Percentiles rank a stretch among this genome's conserved stretches.
These are phyloP conservation scores for Mortierella hygrophila DNA, from an alignment of 192 early-diverging fungal genomes.

Conservation along the genomic window DNA sequence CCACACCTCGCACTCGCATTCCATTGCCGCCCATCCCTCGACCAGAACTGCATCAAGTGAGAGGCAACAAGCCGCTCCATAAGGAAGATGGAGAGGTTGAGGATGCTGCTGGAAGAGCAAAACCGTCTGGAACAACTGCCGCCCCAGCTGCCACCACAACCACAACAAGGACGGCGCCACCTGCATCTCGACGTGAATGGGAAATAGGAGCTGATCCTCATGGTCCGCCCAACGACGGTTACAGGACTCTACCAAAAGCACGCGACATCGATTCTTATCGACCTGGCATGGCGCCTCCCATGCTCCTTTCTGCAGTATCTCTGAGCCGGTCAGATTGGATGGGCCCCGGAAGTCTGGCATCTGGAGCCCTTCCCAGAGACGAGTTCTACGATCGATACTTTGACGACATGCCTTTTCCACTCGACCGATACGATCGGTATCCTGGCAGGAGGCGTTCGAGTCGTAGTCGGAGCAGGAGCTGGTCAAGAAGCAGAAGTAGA, in stretches of 20 bases:
- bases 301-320: slow-evolving; percentile 39
- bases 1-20: slow-evolving; percentile 44
- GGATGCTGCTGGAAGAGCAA: slow-evolving; percentile 1
- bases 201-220: slow-evolving; percentile 28
- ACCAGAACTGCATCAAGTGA: slow-evolving; percentile 49
- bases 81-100: slow-evolving; percentile 48
- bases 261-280: slow-evolving; percentile 43
- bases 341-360: slow-evolving; percentile 10
- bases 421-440: slow-evolving; percentile 45
- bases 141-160: background rate
- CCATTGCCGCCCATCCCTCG: slow-evolving; percentile 41
- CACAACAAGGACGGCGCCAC: slow-evolving; percentile 6
- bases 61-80: slow-evolving; percentile 26
- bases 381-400: slow-evolving; percentile 55
- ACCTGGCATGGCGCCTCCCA: slow-evolving; percentile 17
- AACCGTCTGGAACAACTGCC: background rate
- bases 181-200: slow-evolving; percentile 37
- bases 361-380: slow-evolving; percentile 33
- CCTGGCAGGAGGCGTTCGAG: slow-evolving; percentile 36
- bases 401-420: slow-evolving; percentile 42
- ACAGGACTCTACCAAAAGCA: slow-evolving; percentile 22
- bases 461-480: slow-evolving; percentile 47
- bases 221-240: slow-evolving; percentile 12
- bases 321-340: slow-evolving; percentile 41
- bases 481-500: slow-evolving; percentile 51